Evolutionary conservation across 225 moss, liverwort and hornwort genomes (phyloP).

Genomic region (Physcomitrium patens): DNA sequence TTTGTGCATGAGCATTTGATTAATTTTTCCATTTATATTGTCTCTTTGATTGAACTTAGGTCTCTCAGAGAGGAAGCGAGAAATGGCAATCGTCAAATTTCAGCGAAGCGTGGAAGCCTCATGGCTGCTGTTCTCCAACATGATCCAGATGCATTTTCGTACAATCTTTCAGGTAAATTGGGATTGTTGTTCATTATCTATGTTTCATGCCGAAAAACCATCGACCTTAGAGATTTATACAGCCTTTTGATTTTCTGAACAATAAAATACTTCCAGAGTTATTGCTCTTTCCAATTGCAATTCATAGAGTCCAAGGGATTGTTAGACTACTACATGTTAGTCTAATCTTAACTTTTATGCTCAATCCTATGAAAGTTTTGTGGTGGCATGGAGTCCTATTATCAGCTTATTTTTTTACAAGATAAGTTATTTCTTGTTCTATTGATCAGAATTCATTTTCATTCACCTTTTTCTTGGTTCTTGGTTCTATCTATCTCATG

Average conservation of each 20-base stretch:
- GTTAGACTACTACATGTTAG: too few species aligned
- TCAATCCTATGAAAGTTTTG: too few species aligned
- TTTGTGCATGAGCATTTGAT: background rate
- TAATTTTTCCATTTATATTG: background rate
- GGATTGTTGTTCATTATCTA: background rate
- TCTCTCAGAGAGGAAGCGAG: constrained; percentile 63
- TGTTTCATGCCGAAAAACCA: background rate
- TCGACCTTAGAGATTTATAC: background rate
- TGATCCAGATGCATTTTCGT: constrained; percentile 85
- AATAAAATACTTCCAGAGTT: background rate
- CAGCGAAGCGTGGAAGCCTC: constrained; percentile 63
- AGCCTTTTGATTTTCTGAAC: background rate
- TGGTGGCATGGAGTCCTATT: too few species aligned
- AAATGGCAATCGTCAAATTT: constrained; percentile 34
- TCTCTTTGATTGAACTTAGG: constrained; percentile 41
- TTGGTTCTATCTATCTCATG: background rate
- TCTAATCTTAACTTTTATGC: too few species aligned
- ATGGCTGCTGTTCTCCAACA: constrained; percentile 76
- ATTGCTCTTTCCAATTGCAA: background rate
- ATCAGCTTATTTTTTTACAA: too few species aligned
- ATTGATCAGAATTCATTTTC: too few species aligned
- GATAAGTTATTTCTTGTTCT: too few species aligned
- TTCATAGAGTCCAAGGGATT: background rate
- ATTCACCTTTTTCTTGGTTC: background rate
- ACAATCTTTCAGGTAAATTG: constrained; percentile 46